Conservation (phyloP, 441 rosid species). For the Populus trichocarpa region DNA sequence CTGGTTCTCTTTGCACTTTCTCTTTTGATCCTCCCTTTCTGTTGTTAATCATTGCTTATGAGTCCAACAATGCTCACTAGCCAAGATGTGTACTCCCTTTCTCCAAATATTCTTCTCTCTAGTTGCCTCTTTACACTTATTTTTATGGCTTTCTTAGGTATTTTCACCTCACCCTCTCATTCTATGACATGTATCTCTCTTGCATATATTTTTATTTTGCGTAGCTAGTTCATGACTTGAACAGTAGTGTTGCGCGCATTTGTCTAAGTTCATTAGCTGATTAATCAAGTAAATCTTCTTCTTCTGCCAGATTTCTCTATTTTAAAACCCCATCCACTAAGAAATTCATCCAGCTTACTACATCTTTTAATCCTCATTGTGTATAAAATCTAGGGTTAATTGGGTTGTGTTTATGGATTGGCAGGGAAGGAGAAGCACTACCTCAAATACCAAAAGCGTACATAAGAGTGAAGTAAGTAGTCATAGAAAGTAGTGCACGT, state of each 20-base stretch:
- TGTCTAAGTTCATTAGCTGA: background rate
- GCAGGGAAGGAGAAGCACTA: slow-evolving; percentile 30
- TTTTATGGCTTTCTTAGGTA: background rate
- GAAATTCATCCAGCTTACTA: background rate
- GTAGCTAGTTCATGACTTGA: background rate
- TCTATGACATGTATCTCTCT: background rate
- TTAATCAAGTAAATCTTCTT: background rate
- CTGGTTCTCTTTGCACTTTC: background rate
- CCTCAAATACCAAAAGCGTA: slow-evolving; percentile 39
- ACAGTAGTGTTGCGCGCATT: background rate
- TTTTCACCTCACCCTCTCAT: background rate
- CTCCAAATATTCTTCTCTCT: background rate
- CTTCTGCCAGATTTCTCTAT: background rate
- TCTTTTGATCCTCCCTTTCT: background rate
- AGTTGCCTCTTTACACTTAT: background rate
- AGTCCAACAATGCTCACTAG: background rate
- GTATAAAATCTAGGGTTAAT: background rate
- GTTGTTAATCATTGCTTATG: background rate
- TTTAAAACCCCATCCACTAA: background rate
- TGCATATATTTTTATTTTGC: background rate
- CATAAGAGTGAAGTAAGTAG: slow-evolving; percentile 42
- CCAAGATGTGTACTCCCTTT: background rate
- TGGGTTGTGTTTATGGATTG: slow-evolving; percentile 1
- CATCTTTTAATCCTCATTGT: background rate
- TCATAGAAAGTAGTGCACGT: background rate